Evolutionary conservation across 345 rosid genomes (phyloP).

Genomic region (Xanthoceras sorbifolium): DNA sequence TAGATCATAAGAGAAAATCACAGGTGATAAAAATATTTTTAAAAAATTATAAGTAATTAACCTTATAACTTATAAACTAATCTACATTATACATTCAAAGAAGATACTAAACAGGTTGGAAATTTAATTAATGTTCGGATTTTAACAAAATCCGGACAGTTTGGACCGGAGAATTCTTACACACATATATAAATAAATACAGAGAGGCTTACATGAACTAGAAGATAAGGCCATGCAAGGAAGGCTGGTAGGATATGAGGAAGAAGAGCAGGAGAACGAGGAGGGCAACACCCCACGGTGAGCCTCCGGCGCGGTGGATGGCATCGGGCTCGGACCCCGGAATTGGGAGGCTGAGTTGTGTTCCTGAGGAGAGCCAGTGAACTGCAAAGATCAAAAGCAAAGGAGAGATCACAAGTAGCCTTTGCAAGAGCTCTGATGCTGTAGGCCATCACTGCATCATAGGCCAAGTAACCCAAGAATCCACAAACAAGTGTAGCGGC

Average conservation of each 20-base stretch:
- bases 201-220: conserved; percentile 13
- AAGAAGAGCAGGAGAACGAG: conserved; percentile 43
- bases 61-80: background rate
- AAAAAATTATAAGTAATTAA: background rate
- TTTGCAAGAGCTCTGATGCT: conserved; percentile 51
- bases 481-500: conserved; percentile 32
- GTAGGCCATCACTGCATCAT: conserved; percentile 57
- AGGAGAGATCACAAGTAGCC: conserved; percentile 51
- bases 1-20: background rate
- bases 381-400: conserved; percentile 47
- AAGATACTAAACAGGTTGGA: background rate
- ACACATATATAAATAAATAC: too few relatives aligned
- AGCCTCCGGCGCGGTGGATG: conserved; percentile 57
- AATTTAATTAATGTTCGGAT: too few relatives aligned
- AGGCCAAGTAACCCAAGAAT: conserved; percentile 44
- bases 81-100: background rate
- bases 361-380: conserved; percentile 55
- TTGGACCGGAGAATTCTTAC: too few relatives aligned
- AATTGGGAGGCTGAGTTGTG: conserved; percentile 36
- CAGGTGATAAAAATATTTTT: background rate
- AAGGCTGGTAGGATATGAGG: conserved; percentile 52
- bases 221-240: conserved; percentile 40
- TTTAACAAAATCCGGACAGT: too few relatives aligned
- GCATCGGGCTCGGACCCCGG: conserved; percentile 58
- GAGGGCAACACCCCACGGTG: conserved; percentile 55